These are phyloP conservation scores for Cadophora sp. DNA, from an alignment of 2,329 filamentous ascomycete species.

Conservation along the genomic window DNA sequence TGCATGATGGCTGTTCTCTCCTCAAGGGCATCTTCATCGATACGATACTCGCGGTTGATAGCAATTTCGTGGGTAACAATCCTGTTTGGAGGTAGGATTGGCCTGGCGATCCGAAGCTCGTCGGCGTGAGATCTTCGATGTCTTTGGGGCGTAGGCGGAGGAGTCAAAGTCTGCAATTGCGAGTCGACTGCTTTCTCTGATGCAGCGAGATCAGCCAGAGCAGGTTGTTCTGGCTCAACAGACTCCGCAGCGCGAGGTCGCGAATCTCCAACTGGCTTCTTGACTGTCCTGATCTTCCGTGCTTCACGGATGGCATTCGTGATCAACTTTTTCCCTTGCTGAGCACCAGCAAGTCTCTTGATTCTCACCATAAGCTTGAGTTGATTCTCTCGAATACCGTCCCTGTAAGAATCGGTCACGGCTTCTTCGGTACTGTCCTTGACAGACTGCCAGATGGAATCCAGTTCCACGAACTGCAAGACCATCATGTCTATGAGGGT, in stretches of 20 bases:
- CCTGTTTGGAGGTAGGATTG: constrained; percentile 73
- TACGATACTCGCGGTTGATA: constrained; percentile 79
- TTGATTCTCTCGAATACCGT: constrained; percentile 83
- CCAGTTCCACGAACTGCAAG: constrained; percentile 84
- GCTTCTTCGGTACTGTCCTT: constrained; percentile 78
- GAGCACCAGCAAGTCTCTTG: constrained; percentile 76
- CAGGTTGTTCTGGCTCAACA: constrained; percentile 48
- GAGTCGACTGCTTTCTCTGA: constrained; percentile 52
- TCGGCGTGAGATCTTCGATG: constrained; percentile 39
- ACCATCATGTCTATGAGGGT: constrained; percentile 84
- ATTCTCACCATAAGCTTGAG: constrained; percentile 80
- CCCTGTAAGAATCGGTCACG: constrained; percentile 77
- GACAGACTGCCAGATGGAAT: constrained; percentile 83
- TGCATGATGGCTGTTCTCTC: constrained; percentile 66
- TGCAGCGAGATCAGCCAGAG: constrained; percentile 51
- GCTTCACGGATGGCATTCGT: constrained; percentile 77
- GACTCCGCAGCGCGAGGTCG: constrained; percentile 65
- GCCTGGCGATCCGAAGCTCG: constrained; percentile 46
- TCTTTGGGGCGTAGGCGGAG: constrained; percentile 56
- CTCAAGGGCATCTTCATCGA: constrained; percentile 67
- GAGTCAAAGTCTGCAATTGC: constrained; percentile 57
- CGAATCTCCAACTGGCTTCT: constrained; percentile 72
- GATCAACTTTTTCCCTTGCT: constrained; percentile 75
- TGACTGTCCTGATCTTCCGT: constrained; percentile 67
- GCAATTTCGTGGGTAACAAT: constrained; percentile 80